Evolutionary conservation across 2,329 filamentous ascomycete genomes (phyloP).

Genomic region (Mollisia scopiformis): DNA sequence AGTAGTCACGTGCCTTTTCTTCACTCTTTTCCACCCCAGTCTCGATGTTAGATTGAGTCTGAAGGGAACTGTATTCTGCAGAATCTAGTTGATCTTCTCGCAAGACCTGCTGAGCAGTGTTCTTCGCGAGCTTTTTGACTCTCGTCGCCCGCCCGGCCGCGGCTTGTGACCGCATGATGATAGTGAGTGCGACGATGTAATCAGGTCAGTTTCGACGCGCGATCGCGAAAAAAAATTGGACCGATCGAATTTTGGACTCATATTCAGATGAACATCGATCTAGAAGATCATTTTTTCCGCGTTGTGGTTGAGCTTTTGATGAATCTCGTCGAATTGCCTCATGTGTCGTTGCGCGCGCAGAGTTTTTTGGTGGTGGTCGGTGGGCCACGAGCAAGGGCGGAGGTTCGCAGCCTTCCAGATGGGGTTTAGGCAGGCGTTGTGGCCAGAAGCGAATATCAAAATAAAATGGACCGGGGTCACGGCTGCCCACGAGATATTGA

Average conservation of each 20-base stretch:
- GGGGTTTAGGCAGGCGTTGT: too few relatives aligned
- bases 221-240: constrained; percentile 18
- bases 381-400: too few relatives aligned
- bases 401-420: too few relatives aligned
- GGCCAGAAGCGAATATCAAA: too few relatives aligned
- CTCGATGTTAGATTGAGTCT: constrained; percentile 82
- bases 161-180: constrained; percentile 25
- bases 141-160: constrained; percentile 38
- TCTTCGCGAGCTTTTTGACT: constrained; percentile 61
- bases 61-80: constrained; percentile 73
- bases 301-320: constrained; percentile 34
- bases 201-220: constrained; percentile 24
- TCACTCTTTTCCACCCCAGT: constrained; percentile 97
- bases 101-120: constrained; percentile 54
- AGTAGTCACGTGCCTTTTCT: constrained; percentile 67
- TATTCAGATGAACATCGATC: constrained; percentile 29
- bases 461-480: neutral
- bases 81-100: constrained; percentile 90
- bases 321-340: constrained; percentile 8
- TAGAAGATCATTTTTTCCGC: constrained; percentile 24
- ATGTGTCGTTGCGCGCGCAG: neutral
- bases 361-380: neutral
- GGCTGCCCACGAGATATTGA: neutral
- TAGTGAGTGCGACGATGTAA: constrained; percentile 17
- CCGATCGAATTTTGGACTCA: constrained; percentile 19